Conservation (phyloP, 2,329 filamentous ascomycete species). For the Epichloe sibirici region DNA sequence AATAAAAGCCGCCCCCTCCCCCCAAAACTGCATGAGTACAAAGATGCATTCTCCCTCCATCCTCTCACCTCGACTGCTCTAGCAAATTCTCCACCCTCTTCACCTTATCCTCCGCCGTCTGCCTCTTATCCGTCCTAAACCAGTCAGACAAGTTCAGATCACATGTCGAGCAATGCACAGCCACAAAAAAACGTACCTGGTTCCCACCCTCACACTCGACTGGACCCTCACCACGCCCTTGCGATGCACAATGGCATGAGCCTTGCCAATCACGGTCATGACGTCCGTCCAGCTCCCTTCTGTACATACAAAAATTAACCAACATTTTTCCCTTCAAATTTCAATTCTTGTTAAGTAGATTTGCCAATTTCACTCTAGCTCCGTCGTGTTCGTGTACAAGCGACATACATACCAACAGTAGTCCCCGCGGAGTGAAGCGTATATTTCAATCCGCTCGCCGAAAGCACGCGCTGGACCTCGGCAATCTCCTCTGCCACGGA, state of each 20-base stretch:
- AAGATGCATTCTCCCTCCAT: background rate
- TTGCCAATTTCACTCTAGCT: no score
- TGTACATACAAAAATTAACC: slow-evolving; percentile 21
- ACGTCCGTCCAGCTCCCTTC: slow-evolving; percentile 88
- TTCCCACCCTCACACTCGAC: slow-evolving; percentile 76
- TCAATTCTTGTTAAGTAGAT: background rate
- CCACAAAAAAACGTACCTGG: slow-evolving; percentile 39
- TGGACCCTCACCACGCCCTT: slow-evolving; percentile 74
- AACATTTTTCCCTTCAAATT: no score
- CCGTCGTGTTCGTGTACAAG: background rate
- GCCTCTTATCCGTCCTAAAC: slow-evolving; percentile 70
- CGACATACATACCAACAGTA: slow-evolving; percentile 58
- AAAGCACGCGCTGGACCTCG: slow-evolving; percentile 73
- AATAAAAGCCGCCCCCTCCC: background rate
- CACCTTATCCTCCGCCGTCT: slow-evolving; percentile 73
- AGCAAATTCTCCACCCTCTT: slow-evolving; percentile 43
- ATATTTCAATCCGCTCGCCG: slow-evolving; percentile 68
- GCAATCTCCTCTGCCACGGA: slow-evolving; percentile 79
- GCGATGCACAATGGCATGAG: slow-evolving; percentile 64
- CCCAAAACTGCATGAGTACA: background rate
- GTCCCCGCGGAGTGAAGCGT: slow-evolving; percentile 91
- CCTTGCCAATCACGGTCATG: slow-evolving; percentile 75
- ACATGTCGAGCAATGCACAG: background rate
- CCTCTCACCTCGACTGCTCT: slow-evolving; percentile 12
- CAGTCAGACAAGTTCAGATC: background rate